Conservation (phyloP, 257 asterid genomes). For the Linderniella brevidens region DNA sequence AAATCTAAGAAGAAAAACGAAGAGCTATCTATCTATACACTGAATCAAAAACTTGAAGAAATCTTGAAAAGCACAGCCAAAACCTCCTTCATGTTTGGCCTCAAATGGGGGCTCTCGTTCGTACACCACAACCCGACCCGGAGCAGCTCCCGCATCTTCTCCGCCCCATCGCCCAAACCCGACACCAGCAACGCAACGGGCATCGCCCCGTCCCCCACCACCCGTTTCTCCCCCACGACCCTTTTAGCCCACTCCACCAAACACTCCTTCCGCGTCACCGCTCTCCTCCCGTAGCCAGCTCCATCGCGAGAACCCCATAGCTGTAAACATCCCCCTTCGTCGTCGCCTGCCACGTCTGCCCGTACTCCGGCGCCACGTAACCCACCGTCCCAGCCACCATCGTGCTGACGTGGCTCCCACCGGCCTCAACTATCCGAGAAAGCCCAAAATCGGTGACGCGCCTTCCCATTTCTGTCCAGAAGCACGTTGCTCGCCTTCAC, state of each 20-base stretch:
- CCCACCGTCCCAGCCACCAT: slow-evolving; percentile 95
- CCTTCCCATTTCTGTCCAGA: slow-evolving; percentile 61
- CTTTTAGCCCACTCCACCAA: slow-evolving; percentile 81
- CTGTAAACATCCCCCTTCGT: slow-evolving; percentile 94
- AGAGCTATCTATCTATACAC: too few species aligned
- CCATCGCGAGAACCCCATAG: slow-evolving; percentile 81
- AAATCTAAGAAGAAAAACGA: too few species aligned
- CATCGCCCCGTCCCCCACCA: slow-evolving; percentile 14
- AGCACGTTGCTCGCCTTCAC: slow-evolving; percentile 90
- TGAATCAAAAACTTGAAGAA: slow-evolving; percentile 15
- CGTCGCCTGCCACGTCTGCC: slow-evolving; percentile 86
- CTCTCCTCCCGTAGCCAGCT: slow-evolving; percentile 78
- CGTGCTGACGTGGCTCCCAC: slow-evolving; percentile 74
- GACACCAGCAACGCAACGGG: slow-evolving; percentile 53
- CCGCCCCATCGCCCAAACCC: slow-evolving; percentile 59
- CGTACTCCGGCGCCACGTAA: slow-evolving; percentile 91
- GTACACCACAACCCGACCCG: slow-evolving; percentile 69
- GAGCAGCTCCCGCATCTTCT: slow-evolving; percentile 55
- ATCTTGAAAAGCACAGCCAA: slow-evolving; percentile 54
- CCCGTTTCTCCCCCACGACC: slow-evolving; percentile 53
- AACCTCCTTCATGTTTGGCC: slow-evolving; percentile 93
- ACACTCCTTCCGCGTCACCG: slow-evolving; percentile 80
- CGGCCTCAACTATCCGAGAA: slow-evolving; percentile 59
- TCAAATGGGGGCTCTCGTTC: slow-evolving; percentile 42
- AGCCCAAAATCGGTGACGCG: slow-evolving; percentile 91